Evolutionary conservation across 352 stramenopile genomes (phyloP), one percentile per base, ranked within the genome.

Genomic region (Globisporangium paddicum): DNA sequence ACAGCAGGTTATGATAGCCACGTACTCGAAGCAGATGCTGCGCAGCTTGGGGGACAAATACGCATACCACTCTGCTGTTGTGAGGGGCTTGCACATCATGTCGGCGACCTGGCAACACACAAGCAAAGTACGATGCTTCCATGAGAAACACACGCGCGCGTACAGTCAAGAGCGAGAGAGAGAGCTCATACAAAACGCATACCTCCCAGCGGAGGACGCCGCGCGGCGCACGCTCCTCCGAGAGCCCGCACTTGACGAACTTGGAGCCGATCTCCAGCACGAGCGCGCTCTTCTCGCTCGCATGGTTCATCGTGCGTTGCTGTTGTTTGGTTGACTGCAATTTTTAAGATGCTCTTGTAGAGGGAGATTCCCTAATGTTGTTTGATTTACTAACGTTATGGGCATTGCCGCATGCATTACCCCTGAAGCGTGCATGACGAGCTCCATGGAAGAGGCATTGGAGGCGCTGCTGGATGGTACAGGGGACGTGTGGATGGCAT

Each of bases 221-320:
- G 13, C 83, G 86, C 47, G 86, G 83, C 28, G 78, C 74, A 21
- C 82, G 77, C 69, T 95, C 86, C 45, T 83, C 82, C 9, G 86
- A 87, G 45, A 95, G 59, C 16, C 86, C 86, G 55, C 72, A 82
- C 58, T 85, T 81, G 41, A 86, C 60, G 68, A 79, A 92, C 42
- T 79, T 80, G 18, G 66, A 62, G 41, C 86, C 86, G 30, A 95
- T 55, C 62, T 95, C 86, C 53, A 95, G 63, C 64, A 95, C 83
- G 48, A 95, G 77, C 72, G 80, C 71, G 47, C 60, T 78, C 71
- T 82, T 85, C 57, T 85, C 75, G 51, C 55, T 67, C 41, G 53
- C 50, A n/a, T 40, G 45, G 50, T 51, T 66, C 65, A 66, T 68
- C n/a, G 5, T 45, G n/a, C n/a, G 26, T 51, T 41, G n/a, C 30